A percentile compares a stretch with the other conserved stretches of the same genome.
phyloP scores from a whole-genome alignment of 768 basidiomycete species.

The Dioszegia aurantiaca region DNA sequence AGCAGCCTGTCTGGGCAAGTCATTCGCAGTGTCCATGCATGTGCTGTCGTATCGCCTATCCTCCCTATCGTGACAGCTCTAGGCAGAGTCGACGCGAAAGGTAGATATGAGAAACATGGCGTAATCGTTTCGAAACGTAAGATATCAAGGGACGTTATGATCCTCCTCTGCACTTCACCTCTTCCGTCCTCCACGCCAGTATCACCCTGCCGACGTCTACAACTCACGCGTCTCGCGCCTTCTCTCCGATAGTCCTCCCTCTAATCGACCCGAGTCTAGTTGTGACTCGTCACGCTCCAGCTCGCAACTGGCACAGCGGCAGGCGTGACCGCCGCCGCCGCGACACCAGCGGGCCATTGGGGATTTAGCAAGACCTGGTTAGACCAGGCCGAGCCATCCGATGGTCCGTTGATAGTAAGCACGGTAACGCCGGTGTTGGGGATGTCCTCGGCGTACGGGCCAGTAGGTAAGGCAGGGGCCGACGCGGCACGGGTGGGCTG shows the following conservation, averaged over 20 bases:
- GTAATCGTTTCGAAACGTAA: too few species aligned
- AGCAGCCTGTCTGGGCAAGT: too few species aligned
- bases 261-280: slow-evolving; percentile 37
- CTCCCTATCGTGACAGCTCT: too few species aligned
- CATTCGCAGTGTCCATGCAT: too few species aligned
- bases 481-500: slow-evolving; percentile 60
- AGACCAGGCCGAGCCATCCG: slow-evolving; percentile 65
- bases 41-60: too few species aligned
- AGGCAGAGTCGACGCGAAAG: too few species aligned
- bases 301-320: slow-evolving; percentile 64
- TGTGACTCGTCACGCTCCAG: slow-evolving; percentile 80
- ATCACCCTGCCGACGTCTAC: not conserved
- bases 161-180: not conserved
- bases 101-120: slow-evolving; percentile 3
- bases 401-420: slow-evolving; percentile 63
- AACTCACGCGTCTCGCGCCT: too few species aligned
- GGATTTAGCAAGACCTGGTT: slow-evolving; percentile 88
- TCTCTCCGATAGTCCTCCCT: not conserved
- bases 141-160: too few species aligned
- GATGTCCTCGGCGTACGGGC: slow-evolving; percentile 58
- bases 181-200: not conserved
- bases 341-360: slow-evolving; percentile 64
- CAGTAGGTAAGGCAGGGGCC: slow-evolving; percentile 65
- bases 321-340: slow-evolving; percentile 67
- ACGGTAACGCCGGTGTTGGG: slow-evolving; percentile 75